A percentile compares a stretch with the other conserved stretches of the same genome.
These are phyloP conservation scores for Daldinia concentrica DNA, from an alignment of 495 filamentous ascomycete species.

Conservation along the genomic window DNA sequence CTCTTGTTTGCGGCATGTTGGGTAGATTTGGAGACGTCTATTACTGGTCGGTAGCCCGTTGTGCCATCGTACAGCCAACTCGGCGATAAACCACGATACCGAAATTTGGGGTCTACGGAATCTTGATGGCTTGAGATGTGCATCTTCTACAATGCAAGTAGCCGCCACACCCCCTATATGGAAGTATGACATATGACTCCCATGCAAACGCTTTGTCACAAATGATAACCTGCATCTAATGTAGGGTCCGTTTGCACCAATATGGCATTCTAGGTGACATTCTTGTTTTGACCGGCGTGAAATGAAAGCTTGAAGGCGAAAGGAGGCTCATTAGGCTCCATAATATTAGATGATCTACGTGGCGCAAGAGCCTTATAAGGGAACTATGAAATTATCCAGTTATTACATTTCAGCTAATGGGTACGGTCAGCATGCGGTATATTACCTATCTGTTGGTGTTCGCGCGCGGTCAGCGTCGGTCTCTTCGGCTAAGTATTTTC, in stretches of 20 bases:
- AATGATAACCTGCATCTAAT: background rate
- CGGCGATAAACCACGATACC: conserved; percentile 10
- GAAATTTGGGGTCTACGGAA: conserved; percentile 3
- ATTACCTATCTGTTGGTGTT: background rate
- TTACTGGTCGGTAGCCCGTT: conserved; percentile 20
- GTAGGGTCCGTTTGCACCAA: conserved; percentile 1
- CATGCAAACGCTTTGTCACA: conserved; percentile 12
- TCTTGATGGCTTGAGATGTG: background rate
- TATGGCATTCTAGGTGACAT: background rate
- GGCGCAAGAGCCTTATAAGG: background rate
- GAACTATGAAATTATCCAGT: background rate
- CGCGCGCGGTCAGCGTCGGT: background rate
- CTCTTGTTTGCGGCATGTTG: conserved; percentile 10
- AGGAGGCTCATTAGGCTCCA: background rate
- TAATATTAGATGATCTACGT: background rate
- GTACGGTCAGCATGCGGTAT: background rate
- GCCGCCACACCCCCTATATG: conserved; percentile 6
- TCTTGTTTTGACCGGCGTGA: background rate
- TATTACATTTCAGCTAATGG: background rate
- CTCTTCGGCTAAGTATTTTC: background rate
- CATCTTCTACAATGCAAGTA: conserved; percentile 7
- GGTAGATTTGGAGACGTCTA: conserved; percentile 13
- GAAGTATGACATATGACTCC: conserved; percentile 9
- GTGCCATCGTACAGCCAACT: conserved; percentile 4
- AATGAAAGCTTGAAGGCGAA: background rate